Evolutionary conservation across 2,329 filamentous ascomycete species (phyloP), one percentile per base, ranked within the genome.

Genomic region (Colletotrichum sp.): DNA sequence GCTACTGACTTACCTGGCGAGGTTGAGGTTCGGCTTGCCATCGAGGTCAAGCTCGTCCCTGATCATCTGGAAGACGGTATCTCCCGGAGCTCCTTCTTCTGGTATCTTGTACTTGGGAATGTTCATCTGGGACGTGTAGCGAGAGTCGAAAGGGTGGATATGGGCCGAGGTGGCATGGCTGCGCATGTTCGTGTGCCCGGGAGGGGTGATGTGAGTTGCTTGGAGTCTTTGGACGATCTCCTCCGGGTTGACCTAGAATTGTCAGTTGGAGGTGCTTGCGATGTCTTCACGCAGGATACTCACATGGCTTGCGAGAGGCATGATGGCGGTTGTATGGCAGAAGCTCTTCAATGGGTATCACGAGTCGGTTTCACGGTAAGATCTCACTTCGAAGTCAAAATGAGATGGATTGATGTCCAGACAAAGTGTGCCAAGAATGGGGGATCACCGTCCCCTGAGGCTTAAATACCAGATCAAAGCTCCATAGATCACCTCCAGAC

Each of bases 21-120:
- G 84, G 80, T 95, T 95, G 77, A 94, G 84, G 78, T 93, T 93
- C 0, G 93, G 93, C 64, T 89, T 88, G 32, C 93, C 92, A 79
- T 94, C 92, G 4, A 94, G 86, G 81, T 93, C 91, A 43, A 92
- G 82, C 79, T 93, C 91, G 81, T 93, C 91, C 76, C 88, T 89
- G 75, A 93, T 86, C 82, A 95, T 87, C 78, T 93, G 91, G 79
- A 93, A 91, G 1, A 93, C 93, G 1, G 91, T 89, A 78, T 93
- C 92, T 12, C 90, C 89, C 0, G 90, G 90, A 16, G 90, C 89
- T 6, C 91, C 91, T 60, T 92, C 84, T 4, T 88, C 81, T 0
- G 91, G 90, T 21, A 93, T 89, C 69, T 83, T 85, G 82, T 91
- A 93, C 78, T 93, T 93, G 9, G 77, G 90, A 16, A 93, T 87